phyloP scores from a whole-genome alignment of 345 rosid species.

The Triadica sebifera region DNA sequence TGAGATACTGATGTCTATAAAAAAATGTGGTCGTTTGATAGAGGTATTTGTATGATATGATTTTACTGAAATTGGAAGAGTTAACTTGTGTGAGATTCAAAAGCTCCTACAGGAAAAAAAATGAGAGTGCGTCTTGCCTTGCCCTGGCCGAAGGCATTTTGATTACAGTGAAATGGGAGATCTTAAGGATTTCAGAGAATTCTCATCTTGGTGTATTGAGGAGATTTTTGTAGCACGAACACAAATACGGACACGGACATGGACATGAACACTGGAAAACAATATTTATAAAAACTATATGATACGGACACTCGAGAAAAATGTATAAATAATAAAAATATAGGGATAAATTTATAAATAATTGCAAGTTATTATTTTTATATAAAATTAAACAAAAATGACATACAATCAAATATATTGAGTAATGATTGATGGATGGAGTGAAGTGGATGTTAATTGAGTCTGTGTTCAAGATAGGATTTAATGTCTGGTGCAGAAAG shows the following conservation, averaged over 20 bases:
- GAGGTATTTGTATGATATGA: background rate
- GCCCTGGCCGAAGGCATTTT: background rate
- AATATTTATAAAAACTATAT: no score
- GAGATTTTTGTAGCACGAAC: no score
- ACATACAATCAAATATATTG: no score
- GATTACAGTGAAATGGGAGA: background rate
- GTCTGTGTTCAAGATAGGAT: background rate
- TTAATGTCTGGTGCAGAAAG: background rate
- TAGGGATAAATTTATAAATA: no score
- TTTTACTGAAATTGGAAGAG: background rate
- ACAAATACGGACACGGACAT: no score
- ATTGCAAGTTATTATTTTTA: no score
- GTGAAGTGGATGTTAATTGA: background rate
- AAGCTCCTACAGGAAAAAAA: background rate
- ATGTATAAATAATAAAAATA: no score
- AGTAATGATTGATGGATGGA: no score
- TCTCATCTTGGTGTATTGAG: background rate
- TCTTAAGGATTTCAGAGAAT: background rate
- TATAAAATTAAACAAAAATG: no score
- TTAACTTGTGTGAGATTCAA: background rate
- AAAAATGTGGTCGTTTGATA: background rate
- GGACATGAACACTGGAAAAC: no score
- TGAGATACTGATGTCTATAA: background rate
- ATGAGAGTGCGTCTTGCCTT: background rate
- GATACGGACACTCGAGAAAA: no score